Base-by-base conservation (phyloP, 805 yeast genomes). In the Candida sithepensis region DNA sequence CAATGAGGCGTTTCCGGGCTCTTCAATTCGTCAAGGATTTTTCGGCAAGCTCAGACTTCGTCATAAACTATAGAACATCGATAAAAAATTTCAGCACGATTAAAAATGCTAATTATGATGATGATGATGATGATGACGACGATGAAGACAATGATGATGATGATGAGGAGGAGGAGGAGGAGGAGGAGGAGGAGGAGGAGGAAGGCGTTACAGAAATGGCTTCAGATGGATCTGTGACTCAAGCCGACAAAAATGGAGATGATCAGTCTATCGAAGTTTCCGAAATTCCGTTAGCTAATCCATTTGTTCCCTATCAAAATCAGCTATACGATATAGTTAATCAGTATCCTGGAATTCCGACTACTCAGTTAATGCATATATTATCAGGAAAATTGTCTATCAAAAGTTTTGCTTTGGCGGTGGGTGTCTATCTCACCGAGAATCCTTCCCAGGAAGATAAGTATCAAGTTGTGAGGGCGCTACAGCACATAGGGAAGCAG, bases 271-370 rank as follows among this genome's bases (percentile, higher is more conserved):
- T 34, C 18, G 38, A n/a, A 16, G 18, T 18, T 34, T 21, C 38
- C 20, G 43, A 47, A 6, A 37, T 40, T 3, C 75, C 78, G 0
- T 37, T 61, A 0, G 57, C 76, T 44, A 86, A 85, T 59, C 62
- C 72, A 12, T 71, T 81, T 45, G 84, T 75, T 53, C 91, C 96
- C 0, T 52, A 82, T 0, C 82, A 80, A 34, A 77, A 73, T 50
- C 96, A 88, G 61, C 64, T 87, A 0, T 80, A 70, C 58, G 80
- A 79, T 44, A 48, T 73, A 3, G 54, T 64, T 1, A 49, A 71
- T 4, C 79, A 75, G 0, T 56, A 59, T 0, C 60, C 63, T 0
- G 96, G 96, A 0, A 66, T 79, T 1, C 73, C 90, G 0, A 75
- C 85, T 0, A 80, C 81, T 68, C 81, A 78, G 5, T 58, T 87